Base-by-base conservation (phyloP, 495 filamentous ascomycete genomes). In the Aspergillus bridgeri region DNA sequence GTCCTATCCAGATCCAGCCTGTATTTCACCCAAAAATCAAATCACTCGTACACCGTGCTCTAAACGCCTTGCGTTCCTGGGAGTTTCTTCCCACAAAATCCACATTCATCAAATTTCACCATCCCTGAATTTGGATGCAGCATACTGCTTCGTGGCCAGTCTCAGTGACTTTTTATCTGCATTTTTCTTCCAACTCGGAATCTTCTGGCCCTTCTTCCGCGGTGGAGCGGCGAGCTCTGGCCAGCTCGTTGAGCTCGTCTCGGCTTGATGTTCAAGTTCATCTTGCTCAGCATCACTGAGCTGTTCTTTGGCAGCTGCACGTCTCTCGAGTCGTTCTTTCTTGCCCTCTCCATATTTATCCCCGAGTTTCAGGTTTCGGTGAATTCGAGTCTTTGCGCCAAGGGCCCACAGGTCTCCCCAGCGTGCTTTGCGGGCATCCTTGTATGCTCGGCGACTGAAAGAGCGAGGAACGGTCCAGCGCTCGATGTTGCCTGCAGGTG, bases 371-470 rank as follows among this genome's bases (percentile, higher is more conserved):
- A 90, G 67, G 42, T 73, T 79, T 56, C 89, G 75, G 3, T 61
- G 60, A 1, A 86, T 80, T 44, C 90, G 79, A 0, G 90, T 95
- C 81, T 98, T 98, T 6, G 92, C 92, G 0, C 93, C 95, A 3
- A 98, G 77, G 6, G 92, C 91, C 94, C 94, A 98, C 19, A 97
- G 75, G 70, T 98, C 94, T 45, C 95, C 94, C 94, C 94, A 98
- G 42, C 70, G 70, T 0, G 87, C 81, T 69, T 98, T 98, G 56
- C 93, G 85, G 24, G 95, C 95, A 66, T 98, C 95, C 46, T 86
- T 87, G 75, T 89, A 98, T 3, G 90, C 90, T 60, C 86, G 81
- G 56, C 82, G 86, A 59, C 87, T 86, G 71, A 85, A 95, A 42
- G 86, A 90, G 54, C 83, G 85, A 1, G 94, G 89, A 0, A 98